phyloP scores from a whole-genome alignment of 2,329 filamentous ascomycete genomes.

The Monosporascus sp. region DNA sequence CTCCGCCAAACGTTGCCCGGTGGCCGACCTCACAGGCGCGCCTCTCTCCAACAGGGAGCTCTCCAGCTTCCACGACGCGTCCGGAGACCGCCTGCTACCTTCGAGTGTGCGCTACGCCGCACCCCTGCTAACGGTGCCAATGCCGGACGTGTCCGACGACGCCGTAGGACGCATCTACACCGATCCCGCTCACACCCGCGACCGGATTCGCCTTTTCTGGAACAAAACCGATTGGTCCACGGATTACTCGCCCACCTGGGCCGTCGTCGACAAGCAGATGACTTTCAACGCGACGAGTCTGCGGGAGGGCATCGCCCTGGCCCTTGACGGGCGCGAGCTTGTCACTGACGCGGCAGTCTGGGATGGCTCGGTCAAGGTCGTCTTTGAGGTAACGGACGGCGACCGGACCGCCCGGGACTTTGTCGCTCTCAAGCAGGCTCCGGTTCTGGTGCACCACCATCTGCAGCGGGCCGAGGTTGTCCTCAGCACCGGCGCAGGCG shows the following conservation, averaged over 20 bases:
- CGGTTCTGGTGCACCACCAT: constrained; percentile 33
- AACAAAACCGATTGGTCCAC: no score
- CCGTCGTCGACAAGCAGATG: constrained; percentile 12
- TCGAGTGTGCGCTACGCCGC: constrained; percentile 15
- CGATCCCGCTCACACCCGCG: no score
- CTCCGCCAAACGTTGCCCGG: constrained; percentile 24
- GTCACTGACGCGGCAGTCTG: constrained; percentile 12
- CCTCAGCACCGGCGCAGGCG: constrained; percentile 13
- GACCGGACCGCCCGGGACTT: constrained; percentile 13
- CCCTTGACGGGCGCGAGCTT: constrained; percentile 30
- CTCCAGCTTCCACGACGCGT: constrained; percentile 30
- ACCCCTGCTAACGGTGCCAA: no score
- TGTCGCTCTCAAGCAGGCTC: constrained; percentile 31
- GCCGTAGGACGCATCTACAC: no score
- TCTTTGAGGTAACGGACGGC: constrained; percentile 24
- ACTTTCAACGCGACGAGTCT: constrained; percentile 25
- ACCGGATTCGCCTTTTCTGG: no score
- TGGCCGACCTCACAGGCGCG: constrained; percentile 4
- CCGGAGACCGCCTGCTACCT: constrained; percentile 26
- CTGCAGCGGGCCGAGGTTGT: constrained; percentile 24
- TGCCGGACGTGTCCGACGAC: no score
- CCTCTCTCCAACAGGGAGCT: constrained; percentile 19
- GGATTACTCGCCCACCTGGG: no score
- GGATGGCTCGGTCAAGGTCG: constrained; percentile 23
- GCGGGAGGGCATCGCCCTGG: constrained; percentile 26